phyloP scores from a whole-genome alignment of 1,284 basidiomycete species.

The Ganoderma meredithae region DNA sequence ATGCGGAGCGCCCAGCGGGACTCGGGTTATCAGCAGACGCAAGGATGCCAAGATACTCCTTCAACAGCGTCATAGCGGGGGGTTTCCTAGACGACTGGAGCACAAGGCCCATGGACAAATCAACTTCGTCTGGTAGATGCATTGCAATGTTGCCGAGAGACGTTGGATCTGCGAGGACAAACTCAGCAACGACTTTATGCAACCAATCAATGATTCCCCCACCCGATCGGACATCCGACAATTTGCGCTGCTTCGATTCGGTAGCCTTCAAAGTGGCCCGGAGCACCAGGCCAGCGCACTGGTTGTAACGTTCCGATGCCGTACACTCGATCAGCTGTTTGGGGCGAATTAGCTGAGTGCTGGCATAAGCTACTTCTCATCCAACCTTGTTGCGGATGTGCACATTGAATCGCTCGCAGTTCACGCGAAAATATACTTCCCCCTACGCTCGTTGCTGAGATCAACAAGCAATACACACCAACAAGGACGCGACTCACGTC shows the following conservation, averaged over 20 bases:
- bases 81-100: slow-evolving; percentile 61
- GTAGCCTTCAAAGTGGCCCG: slow-evolving; percentile 75
- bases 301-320: slow-evolving; percentile 81
- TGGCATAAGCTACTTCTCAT: background rate
- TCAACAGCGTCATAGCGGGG: slow-evolving; percentile 65
- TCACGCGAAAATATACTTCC: slow-evolving; percentile 81
- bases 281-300: slow-evolving; percentile 74
- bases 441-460: slow-evolving; percentile 53
- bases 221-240: slow-evolving; percentile 76
- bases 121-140: slow-evolving; percentile 66
- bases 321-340: slow-evolving; percentile 77
- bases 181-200: background rate
- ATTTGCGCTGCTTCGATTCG: slow-evolving; percentile 64
- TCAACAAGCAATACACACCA: background rate
- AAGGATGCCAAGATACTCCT: slow-evolving; percentile 81
- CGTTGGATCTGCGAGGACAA: slow-evolving; percentile 57
- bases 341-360: slow-evolving; percentile 4
- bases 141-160: slow-evolving; percentile 66
- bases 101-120: slow-evolving; percentile 64
- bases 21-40: slow-evolving; percentile 85
- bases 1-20: slow-evolving; percentile 65
- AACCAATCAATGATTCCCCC: slow-evolving; percentile 21
- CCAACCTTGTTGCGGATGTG: slow-evolving; percentile 88
- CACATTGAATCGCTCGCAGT: slow-evolving; percentile 89
- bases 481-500: slow-evolving; percentile 58